Base-by-base conservation (phyloP, 164 flowering plant species). In the Malania oleifera region DNA sequence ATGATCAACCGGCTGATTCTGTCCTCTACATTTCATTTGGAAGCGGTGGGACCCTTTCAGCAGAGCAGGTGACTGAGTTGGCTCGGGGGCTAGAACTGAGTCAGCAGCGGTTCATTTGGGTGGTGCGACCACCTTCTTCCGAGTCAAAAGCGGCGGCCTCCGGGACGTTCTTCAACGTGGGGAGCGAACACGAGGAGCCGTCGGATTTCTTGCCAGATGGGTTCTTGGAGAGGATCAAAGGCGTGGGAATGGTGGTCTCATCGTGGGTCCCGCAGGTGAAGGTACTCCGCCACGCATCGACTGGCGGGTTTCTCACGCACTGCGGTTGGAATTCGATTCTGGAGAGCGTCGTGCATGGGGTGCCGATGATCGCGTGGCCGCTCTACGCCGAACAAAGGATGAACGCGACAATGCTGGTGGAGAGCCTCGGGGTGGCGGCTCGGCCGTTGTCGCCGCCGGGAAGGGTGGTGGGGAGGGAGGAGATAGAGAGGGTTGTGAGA, bases 291-390 rank as follows among this genome's bases (percentile, higher is more conserved):
- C 83, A 79, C 35, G 18, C n/a, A 5, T 61, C 82, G 0, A 52
- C 54, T 0, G 80, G 82, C 0, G 83, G 72, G 18, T 79, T 82
- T 20, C 0, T 79, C 19, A 10, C 75, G 0, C 82, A 82, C 51
- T 75, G 80, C 43, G 86, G 83, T 1, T 81, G 86, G 86, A 81
- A 81, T 43, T 81, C 86, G 1, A 23, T 52, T 0, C 19, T 79
- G 17, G 83, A 82, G 56, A 73, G 82, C 38, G 61, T 79, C 0
- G 47, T 45, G 3, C 50, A 70, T 18, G 84, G 81, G 0, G 80
- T 77, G 37, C 82, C 79, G 5, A 67, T 82, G 69, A 67, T 82
- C 2, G 73, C 76, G 0, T 82, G 87, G 87, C 87, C 87, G 0
- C 60, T 82, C 0, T 77, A 65, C 23, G 74, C 82, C 0, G 84